Base-by-base conservation (phyloP, 352 stramenopile species). In the Blastocystis sp. region DNA sequence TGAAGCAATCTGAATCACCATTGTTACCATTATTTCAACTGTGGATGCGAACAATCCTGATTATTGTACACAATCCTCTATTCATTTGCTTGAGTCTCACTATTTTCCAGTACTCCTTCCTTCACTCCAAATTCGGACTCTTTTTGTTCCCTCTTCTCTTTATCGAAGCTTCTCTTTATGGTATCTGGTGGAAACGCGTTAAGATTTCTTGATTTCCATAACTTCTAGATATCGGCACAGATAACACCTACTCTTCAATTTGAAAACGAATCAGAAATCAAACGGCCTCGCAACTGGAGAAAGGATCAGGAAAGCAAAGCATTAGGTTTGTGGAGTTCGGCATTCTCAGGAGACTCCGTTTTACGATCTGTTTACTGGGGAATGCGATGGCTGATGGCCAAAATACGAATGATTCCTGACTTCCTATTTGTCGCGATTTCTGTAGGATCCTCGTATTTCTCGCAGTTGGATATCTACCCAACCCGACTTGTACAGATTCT, bases 311-410 rank as follows among this genome's bases (percentile, higher is more conserved):
- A 74, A 46, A 14, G 21, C 35, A n/a, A 74, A 43, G 51, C 21
- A n/a, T n/a, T 46, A 43, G 63, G 63, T 29, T 32, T 74, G 0
- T 74, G 63, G 63, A 52, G 29, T 43, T 52, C 32, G 7, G 32
- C 63, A 14, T 74, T 74, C 27, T 74, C 63, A 3, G 21, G 35
- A 3, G 63, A 74, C 49, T 74, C 63, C 11, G 63, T 74, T 37
- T 27, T 74, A 6, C 63, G 63, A 14, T 27, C 51, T 27, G 6
- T 74, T n/a, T 61, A 61, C 27, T 32, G 54, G 27, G 54, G 19
- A n/a, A 61, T 61, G 5, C 19, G 54, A 32, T 32, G 54, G 19
- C 12, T 61, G 19, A n/a, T 61, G 19, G 19, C 54, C 2, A 61
- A 61, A 12, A 32, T 61, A 16, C 39, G 24, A 42, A 14, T 12